Evolutionary conservation across 139 green algal genomes (phyloP).

Genomic region (Axilococcus clingmanii): DNA sequence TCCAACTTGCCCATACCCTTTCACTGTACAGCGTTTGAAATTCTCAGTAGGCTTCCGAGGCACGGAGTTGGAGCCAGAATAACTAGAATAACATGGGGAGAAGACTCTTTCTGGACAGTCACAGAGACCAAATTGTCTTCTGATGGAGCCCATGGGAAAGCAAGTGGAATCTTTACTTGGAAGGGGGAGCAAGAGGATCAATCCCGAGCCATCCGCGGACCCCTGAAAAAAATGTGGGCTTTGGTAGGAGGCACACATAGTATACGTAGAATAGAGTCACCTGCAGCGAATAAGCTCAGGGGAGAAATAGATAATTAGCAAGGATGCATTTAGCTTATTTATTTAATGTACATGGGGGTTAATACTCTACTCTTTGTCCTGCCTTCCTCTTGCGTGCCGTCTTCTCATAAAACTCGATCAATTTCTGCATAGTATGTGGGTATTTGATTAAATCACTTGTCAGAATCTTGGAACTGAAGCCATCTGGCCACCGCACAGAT

Average conservation of each 20-base stretch:
- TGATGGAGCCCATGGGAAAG: conserved; percentile 35
- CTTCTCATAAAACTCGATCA: conserved; percentile 3
- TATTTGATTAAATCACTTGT: neutral
- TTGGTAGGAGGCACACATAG: conserved; percentile 1
- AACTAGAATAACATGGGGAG: conserved; percentile 1
- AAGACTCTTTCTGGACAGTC: conserved; percentile 18
- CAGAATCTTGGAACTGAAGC: neutral
- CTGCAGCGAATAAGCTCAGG: too few species aligned
- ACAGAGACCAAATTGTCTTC: conserved; percentile 11
- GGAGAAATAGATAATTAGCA: too few species aligned
- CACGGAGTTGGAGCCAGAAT: conserved; percentile 8
- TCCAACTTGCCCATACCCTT: too few species aligned
- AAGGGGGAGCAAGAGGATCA: conserved; percentile 16
- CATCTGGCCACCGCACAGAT: neutral
- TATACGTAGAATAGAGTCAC: too few species aligned
- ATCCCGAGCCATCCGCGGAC: conserved; percentile 11
- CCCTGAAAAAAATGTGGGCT: conserved; percentile 33
- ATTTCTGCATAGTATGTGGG: neutral
- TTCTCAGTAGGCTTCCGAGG: conserved; percentile 7
- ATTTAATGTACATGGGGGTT: neutral
- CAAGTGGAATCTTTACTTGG: conserved; percentile 31
- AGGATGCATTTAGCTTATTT: neutral
- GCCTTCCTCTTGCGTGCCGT: neutral
- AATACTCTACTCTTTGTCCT: neutral
- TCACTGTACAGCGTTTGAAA: conserved; percentile 6